These are phyloP conservation scores for Neofusicoccum parvum DNA, from an alignment of 2,329 filamentous ascomycete species.

Conservation along the genomic window DNA sequence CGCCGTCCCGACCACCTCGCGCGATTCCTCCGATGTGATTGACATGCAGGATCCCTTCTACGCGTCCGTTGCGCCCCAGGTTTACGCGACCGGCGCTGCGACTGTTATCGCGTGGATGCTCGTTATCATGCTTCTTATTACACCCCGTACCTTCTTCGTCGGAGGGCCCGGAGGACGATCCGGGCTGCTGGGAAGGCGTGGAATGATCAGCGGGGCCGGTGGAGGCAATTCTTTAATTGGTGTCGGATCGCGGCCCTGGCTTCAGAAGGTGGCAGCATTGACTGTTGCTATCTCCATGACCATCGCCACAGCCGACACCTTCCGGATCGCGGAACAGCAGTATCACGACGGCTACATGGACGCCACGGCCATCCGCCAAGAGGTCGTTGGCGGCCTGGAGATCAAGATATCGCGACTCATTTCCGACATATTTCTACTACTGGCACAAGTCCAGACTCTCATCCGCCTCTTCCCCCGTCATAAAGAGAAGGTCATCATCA, in stretches of 20 bases:
- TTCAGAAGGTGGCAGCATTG: slow-evolving; percentile 72
- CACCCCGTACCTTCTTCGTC: slow-evolving; percentile 89
- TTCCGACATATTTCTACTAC: slow-evolving; percentile 94
- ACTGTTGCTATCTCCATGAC: slow-evolving; percentile 79
- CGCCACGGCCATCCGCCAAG: slow-evolving; percentile 70
- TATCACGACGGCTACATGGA: slow-evolving; percentile 81
- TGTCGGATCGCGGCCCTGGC: slow-evolving; percentile 88
- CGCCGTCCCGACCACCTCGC: slow-evolving; percentile 28
- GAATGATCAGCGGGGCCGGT: slow-evolving; percentile 79
- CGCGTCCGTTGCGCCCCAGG: slow-evolving; percentile 87
- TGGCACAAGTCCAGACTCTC: slow-evolving; percentile 94
- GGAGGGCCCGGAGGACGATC: slow-evolving; percentile 67
- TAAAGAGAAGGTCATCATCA: slow-evolving; percentile 97
- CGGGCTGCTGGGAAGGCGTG: slow-evolving; percentile 76
- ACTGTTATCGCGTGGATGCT: slow-evolving; percentile 91
- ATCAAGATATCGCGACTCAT: slow-evolving; percentile 90
- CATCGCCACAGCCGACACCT: slow-evolving; percentile 90
- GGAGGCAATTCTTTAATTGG: slow-evolving; percentile 68
- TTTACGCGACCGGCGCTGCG: slow-evolving; percentile 87
- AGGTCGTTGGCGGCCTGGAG: slow-evolving; percentile 81
- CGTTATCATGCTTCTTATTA: slow-evolving; percentile 91
- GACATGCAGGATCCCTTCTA: slow-evolving; percentile 87
- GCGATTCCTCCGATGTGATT: slow-evolving; percentile 44
- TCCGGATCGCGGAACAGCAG: slow-evolving; percentile 78
- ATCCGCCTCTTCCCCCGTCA: slow-evolving; percentile 95